Percentiles rank a stretch among this genome's conserved stretches.
Evolutionary conservation across 2,329 filamentous ascomycete species (phyloP).

Genomic region (Claviceps arundinis): DNA sequence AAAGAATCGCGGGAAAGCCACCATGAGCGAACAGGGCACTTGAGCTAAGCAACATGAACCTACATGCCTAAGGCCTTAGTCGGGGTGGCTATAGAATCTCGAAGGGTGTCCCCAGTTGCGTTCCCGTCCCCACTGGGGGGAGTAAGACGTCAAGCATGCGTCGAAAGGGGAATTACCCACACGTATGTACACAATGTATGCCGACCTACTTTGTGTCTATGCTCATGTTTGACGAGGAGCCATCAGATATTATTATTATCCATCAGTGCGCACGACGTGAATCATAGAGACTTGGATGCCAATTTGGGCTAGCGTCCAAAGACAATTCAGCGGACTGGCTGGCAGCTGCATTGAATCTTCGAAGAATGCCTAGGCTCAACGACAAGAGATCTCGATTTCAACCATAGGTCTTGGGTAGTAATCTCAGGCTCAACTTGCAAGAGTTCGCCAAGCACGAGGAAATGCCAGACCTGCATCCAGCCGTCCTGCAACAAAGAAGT

Average conservation of each 20-base stretch:
- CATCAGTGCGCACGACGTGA: neutral
- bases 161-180: conserved; percentile 1
- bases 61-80: neutral
- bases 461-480: conserved; percentile 3
- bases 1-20: conserved; percentile 15
- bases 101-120: neutral
- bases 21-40: conserved; percentile 2
- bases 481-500: neutral
- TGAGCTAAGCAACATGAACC: neutral
- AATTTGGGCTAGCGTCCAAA: neutral
- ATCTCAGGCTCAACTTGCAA: neutral
- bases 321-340: too few species aligned
- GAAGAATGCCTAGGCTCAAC: neutral
- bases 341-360: too few species aligned
- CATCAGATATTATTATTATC: neutral
- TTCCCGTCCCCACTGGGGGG: neutral
- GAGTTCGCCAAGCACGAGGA: neutral
- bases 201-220: too few species aligned
- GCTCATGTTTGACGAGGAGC: neutral
- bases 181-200: too few species aligned
- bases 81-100: neutral
- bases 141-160: neutral
- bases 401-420: neutral
- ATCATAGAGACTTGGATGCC: neutral
- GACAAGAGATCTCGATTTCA: neutral